Base-by-base conservation (phyloP, 2,329 filamentous ascomycete species). In the Penicillium palitans region DNA sequence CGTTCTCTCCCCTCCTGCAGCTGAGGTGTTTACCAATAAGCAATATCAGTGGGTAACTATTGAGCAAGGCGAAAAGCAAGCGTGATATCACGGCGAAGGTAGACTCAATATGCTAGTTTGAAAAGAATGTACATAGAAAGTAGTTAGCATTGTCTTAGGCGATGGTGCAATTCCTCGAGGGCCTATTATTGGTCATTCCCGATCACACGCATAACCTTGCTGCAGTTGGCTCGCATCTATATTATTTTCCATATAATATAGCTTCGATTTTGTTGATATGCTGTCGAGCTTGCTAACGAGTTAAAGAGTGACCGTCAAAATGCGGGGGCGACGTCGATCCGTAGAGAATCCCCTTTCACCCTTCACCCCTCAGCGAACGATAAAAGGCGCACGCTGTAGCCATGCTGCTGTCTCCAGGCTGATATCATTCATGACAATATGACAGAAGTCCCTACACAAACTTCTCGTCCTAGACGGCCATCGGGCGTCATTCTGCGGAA, bases 21-120 rank as follows among this genome's bases (percentile, higher is more conserved):
- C 47, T 2, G 64, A 62, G 29, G 41, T 64, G 2, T 68, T 66
- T 33, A 19, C 9, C 4, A 55, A 62, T 19, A 59, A 48, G 25
- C 55, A 59, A 24, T 24, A 41, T 21, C 13, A 29, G n/a, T 64
- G 58, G 62, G 24, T 62, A 2, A 37, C 7, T 7, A 3, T 63
- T n/a, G 41, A 31, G 13, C 33, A 40, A 47, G 9, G 19, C 27
- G 24, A 57, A 59, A 15, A 46, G 1, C 37, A 21, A 7, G 19
- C n/a, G 5, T 52, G 8, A 52, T 24, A 19, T 19, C 6, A 45
- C 25, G 5, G 6, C 4, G 10, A 50, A 27, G 24, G 1, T 17
- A 27, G 12, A 19, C 13, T n/a, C 5, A 24, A 27, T 4, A 5
- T 6, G 17, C 10, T 27, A 1, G 19, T 15, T 17, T 21, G 3